phyloP scores from a whole-genome alignment of 2,329 filamentous ascomycete genomes.

The Atkinsonella texensis region DNA sequence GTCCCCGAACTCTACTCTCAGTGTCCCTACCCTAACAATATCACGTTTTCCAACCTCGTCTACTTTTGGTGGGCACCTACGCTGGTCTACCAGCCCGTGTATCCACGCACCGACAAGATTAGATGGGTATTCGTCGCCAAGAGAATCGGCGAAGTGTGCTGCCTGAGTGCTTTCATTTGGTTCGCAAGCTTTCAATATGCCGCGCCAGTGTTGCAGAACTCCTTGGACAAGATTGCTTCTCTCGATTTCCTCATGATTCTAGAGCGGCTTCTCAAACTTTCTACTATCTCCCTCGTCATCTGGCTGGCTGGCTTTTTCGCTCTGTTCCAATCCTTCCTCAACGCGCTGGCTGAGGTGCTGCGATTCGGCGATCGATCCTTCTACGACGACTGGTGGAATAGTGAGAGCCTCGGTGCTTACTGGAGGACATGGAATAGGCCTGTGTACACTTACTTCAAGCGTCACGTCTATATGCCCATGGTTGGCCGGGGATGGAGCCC shows the following conservation, averaged over 20 bases:
- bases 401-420: conserved; percentile 70
- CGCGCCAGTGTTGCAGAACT: conserved; percentile 78
- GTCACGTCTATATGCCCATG: conserved; percentile 84
- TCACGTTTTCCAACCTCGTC: conserved; percentile 73
- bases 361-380: conserved; percentile 88
- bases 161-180: conserved; percentile 85
- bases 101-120: conserved; percentile 71
- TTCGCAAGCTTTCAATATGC: conserved; percentile 91
- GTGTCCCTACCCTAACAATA: conserved; percentile 83
- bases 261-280: conserved; percentile 87
- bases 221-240: conserved; percentile 71
- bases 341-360: conserved; percentile 81
- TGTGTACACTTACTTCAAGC: conserved; percentile 91
- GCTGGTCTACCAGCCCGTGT: conserved; percentile 91
- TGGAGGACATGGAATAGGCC: conserved; percentile 98
- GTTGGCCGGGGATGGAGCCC: conserved; percentile 72
- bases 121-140: conserved; percentile 84
- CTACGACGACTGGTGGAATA: conserved; percentile 98
- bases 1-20: conserved; percentile 71
- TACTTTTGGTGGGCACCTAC: conserved; percentile 99
- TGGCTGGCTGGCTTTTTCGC: conserved; percentile 98
- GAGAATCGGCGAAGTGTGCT: conserved; percentile 64
- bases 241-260: conserved; percentile 72
- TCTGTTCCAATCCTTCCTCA: conserved; percentile 84
- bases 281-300: conserved; percentile 87